A percentile compares a stretch with the other conserved stretches of the same genome.
phyloP scores from a whole-genome alignment of 179 eudicot species.

The Actinidia polygama region DNA sequence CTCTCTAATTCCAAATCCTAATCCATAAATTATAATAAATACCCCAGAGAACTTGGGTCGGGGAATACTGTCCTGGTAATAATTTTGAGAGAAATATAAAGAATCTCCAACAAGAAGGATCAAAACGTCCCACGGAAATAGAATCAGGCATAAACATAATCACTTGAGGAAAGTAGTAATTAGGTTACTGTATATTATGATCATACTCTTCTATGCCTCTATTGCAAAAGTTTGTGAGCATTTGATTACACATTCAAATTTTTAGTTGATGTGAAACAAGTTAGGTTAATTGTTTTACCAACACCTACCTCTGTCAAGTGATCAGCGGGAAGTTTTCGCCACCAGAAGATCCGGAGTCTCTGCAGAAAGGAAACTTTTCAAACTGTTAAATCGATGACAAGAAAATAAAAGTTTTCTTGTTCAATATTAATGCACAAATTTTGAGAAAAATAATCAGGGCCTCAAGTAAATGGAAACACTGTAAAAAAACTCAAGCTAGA shows the following conservation, averaged over 20 bases:
- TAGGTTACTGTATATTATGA: too few species aligned
- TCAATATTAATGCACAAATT: not conserved
- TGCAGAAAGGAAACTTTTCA: constrained; percentile 12
- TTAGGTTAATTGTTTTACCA: not conserved
- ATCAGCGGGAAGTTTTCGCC: constrained; percentile 38
- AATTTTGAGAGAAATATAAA: too few species aligned
- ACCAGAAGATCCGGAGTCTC: constrained; percentile 36
- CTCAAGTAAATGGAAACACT: too few species aligned
- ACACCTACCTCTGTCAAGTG: constrained; percentile 56
- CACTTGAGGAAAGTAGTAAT: not conserved
- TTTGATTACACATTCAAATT: too few species aligned
- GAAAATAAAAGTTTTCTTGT: not conserved
- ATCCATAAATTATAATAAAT: too few species aligned
- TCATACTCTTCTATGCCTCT: too few species aligned
- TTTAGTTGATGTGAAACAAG: not conserved
- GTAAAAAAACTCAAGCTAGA: too few species aligned
- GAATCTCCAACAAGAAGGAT: not conserved
- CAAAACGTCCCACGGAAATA: not conserved
- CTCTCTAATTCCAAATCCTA: too few species aligned
- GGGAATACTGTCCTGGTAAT: too few species aligned
- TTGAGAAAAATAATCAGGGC: too few species aligned
- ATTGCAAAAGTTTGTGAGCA: too few species aligned
- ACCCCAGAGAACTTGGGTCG: too few species aligned
- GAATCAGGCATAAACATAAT: not conserved
- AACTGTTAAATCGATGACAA: not conserved